Percentiles rank a stretch among this genome's conserved stretches.
Conservation (phyloP, 164 flowering plant species). For the Magnolia sinica region DNA sequence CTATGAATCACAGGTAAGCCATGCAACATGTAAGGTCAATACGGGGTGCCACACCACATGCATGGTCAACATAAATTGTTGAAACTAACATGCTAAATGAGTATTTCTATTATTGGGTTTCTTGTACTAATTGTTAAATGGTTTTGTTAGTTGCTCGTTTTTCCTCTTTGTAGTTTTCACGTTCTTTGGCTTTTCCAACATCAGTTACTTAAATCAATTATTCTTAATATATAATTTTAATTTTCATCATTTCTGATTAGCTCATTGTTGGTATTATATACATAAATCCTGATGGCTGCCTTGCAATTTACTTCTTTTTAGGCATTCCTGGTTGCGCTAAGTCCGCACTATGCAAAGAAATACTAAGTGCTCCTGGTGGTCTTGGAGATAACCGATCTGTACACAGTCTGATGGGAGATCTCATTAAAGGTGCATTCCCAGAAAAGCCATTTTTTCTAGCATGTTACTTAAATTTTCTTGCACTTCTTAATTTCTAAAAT, state of each 20-base stretch:
- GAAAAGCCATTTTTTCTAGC: background rate
- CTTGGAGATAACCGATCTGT: conserved; percentile 85
- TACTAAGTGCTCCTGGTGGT: conserved; percentile 54
- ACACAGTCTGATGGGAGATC: conserved; percentile 92
- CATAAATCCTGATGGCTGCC: background rate
- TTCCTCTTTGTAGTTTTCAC: background rate
- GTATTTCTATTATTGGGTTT: too few species aligned
- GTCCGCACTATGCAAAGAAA: conserved; percentile 90
- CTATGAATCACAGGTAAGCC: too few species aligned
- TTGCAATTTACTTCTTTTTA: conserved; percentile 24
- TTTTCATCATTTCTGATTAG: background rate
- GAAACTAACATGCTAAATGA: too few species aligned
- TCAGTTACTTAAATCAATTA: background rate
- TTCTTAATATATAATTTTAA: too few species aligned
- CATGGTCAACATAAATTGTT: too few species aligned
- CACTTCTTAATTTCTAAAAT: background rate
- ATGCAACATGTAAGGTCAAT: too few species aligned
- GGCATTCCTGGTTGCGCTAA: conserved; percentile 99
- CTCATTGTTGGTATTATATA: background rate
- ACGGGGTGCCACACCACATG: too few species aligned
- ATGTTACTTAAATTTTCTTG: background rate
- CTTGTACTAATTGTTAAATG: too few species aligned
- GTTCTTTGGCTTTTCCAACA: background rate
- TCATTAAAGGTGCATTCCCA: conserved; percentile 62
- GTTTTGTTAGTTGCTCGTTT: background rate